A percentile compares a stretch with the other conserved stretches of the same genome.
Conservation (phyloP, 768 basidiomycete genomes). For the Mycena galopus region DNA sequence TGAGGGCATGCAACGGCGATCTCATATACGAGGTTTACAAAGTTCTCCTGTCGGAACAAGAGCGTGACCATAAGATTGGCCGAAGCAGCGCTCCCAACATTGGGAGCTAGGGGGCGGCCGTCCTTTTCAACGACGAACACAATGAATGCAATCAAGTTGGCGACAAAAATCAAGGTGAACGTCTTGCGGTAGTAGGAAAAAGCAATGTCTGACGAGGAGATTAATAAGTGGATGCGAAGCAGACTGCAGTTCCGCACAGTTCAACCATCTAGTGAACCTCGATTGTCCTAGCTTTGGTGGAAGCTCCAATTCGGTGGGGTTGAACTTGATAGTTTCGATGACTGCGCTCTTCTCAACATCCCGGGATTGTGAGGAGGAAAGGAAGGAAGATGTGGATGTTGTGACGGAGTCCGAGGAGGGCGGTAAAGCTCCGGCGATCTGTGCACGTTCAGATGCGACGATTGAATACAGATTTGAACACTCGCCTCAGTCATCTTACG, state of each 20-base stretch:
- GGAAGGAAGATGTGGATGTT: constrained; percentile 16
- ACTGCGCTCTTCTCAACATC: constrained; percentile 21
- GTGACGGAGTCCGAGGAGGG: background rate
- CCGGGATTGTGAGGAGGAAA: too few relatives aligned
- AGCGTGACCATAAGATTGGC: constrained; percentile 60
- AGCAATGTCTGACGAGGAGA: constrained; percentile 41
- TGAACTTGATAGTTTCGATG: background rate
- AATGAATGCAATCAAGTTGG: constrained; percentile 65
- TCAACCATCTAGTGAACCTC: constrained; percentile 33
- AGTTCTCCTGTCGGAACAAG: constrained; percentile 63
- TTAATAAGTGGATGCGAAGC: constrained; percentile 2
- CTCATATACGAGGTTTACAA: constrained; percentile 66
- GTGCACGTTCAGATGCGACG: background rate
- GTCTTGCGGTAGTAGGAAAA: constrained; percentile 59
- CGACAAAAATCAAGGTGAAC: constrained; percentile 65
- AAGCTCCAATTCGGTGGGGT: constrained; percentile 24
- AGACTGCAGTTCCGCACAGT: constrained; percentile 17
- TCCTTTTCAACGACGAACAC: constrained; percentile 50
- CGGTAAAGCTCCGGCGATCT: constrained; percentile 1
- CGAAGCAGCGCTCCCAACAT: constrained; percentile 55
- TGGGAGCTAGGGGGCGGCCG: constrained; percentile 49
- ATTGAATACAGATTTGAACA: background rate
- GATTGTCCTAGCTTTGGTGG: constrained; percentile 35
- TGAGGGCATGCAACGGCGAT: constrained; percentile 57
- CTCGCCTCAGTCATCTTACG: constrained; percentile 17